Percentiles rank a stretch among this genome's conserved stretches.
Conservation (phyloP, 768 basidiomycete species). For the Agrocybe praecox region DNA sequence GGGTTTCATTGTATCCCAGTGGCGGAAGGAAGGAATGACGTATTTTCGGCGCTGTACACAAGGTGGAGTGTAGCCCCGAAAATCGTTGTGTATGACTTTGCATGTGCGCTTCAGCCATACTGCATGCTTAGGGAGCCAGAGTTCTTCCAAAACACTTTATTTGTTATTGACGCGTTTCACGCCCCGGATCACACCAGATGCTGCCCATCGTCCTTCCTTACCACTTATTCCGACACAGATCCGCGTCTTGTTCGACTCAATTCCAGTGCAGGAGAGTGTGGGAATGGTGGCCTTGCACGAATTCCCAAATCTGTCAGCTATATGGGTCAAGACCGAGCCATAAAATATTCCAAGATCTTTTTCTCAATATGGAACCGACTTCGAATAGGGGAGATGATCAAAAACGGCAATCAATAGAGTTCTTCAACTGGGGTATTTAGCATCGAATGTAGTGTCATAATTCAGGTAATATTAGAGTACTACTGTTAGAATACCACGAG, state of each 20-base stretch:
- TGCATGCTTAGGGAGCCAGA: too few species aligned
- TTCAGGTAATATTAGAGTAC: too few species aligned
- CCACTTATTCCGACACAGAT: conserved; percentile 24
- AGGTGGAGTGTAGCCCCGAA: conserved; percentile 26
- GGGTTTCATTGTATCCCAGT: conserved; percentile 33
- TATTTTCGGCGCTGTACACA: conserved; percentile 37
- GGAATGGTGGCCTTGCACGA: conserved; percentile 25
- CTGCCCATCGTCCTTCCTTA: conserved; percentile 25
- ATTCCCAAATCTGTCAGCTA: conserved; percentile 30
- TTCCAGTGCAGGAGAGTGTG: conserved; percentile 35
- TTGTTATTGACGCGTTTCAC: conserved; percentile 35
- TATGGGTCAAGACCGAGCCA: conserved; percentile 27
- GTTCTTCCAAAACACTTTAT: conserved; percentile 18
- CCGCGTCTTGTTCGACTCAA: conserved; percentile 26
- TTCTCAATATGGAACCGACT: conserved; percentile 17
- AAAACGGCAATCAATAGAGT: too few species aligned
- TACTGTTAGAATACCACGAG: too few species aligned
- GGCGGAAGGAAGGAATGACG: conserved; percentile 37
- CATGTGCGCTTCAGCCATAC: too few species aligned
- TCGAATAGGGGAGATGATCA: too few species aligned
- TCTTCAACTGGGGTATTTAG: too few species aligned
- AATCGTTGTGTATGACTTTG: conserved; percentile 8
- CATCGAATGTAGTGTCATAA: too few species aligned
- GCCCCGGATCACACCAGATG: conserved; percentile 29
- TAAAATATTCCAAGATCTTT: conserved; percentile 26